Percentiles rank a stretch among this genome's conserved stretches.
These are phyloP conservation scores for Dryas alaskensis DNA, from an alignment of 306 rosid species.

Conservation along the genomic window DNA sequence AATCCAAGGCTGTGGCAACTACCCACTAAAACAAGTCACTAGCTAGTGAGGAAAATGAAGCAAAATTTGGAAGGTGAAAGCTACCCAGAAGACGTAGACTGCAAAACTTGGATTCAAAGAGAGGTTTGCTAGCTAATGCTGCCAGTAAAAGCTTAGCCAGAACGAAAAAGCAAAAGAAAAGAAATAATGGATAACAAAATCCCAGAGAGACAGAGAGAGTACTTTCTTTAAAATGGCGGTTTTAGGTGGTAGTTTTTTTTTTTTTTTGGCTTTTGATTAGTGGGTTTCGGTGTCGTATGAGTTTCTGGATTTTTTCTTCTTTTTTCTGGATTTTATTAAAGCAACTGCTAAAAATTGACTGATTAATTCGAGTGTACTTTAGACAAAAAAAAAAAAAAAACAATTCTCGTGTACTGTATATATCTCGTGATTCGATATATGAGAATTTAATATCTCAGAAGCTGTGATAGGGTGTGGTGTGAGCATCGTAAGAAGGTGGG, in stretches of 20 bases:
- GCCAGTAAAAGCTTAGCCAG: constrained; percentile 8
- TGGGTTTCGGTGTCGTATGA: constrained; percentile 19
- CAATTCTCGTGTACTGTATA: too few species aligned
- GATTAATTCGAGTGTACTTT: background rate
- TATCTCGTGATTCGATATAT: background rate
- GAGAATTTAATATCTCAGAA: background rate
- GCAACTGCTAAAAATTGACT: background rate
- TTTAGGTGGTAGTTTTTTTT: background rate
- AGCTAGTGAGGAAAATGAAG: constrained; percentile 24
- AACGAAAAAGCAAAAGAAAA: constrained; percentile 7
- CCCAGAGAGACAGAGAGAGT: constrained; percentile 16
- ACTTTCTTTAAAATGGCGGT: constrained; percentile 26
- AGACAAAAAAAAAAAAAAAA: too few species aligned
- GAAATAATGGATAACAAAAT: constrained; percentile 10
- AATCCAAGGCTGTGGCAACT: constrained; percentile 45
- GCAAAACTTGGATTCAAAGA: constrained; percentile 64
- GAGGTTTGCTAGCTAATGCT: constrained; percentile 36
- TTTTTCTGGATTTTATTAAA: too few species aligned
- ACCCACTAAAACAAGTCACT: constrained; percentile 31
- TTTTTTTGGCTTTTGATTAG: background rate
- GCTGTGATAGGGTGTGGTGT: background rate
- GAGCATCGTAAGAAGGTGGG: too few species aligned
- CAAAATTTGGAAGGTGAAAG: constrained; percentile 34
- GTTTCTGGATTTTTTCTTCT: background rate
- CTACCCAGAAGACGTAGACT: constrained; percentile 37